Percentiles rank a stretch among this genome's conserved stretches.
Conservation (phyloP, 2,329 filamentous ascomycete genomes). For the Bertia moriformis region DNA sequence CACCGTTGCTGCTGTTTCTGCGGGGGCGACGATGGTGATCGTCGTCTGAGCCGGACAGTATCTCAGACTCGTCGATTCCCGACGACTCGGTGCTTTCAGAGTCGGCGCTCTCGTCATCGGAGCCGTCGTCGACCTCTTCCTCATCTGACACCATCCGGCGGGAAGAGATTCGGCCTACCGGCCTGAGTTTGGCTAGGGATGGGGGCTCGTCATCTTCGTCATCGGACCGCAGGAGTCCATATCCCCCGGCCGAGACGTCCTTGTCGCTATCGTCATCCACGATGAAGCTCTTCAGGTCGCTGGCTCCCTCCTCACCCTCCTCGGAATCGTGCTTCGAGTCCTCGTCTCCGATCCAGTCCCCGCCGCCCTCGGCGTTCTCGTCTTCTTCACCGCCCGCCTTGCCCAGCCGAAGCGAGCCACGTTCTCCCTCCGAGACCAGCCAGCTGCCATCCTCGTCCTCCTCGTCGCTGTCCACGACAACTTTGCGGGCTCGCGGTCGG, state of each 20-base stretch:
- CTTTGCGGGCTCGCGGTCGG: slow-evolving; percentile 19
- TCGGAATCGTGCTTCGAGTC: slow-evolving; percentile 48
- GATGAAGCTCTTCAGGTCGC: slow-evolving; percentile 38
- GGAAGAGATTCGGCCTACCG: not conserved
- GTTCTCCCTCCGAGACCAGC: slow-evolving; percentile 60
- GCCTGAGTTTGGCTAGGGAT: not conserved
- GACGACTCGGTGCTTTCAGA: slow-evolving; percentile 7
- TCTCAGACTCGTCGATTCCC: slow-evolving; percentile 23
- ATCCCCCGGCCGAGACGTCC: slow-evolving; percentile 8
- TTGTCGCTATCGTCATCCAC: slow-evolving; percentile 34
- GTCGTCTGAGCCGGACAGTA: slow-evolving; percentile 24
- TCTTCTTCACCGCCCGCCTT: slow-evolving; percentile 75
- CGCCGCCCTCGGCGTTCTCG: slow-evolving; percentile 74
- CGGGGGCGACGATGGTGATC: slow-evolving; percentile 16
- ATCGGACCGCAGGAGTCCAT: not conserved
- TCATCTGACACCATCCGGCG: slow-evolving; percentile 3
- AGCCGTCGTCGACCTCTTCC: slow-evolving; percentile 12
- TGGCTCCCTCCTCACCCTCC: slow-evolving; percentile 34
- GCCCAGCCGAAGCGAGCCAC: slow-evolving; percentile 44
- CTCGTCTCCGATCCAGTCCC: slow-evolving; percentile 61
- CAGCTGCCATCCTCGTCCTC: slow-evolving; percentile 62
- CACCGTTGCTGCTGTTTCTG: too few species aligned
- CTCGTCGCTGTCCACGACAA: slow-evolving; percentile 35
- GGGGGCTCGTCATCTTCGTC: not conserved
- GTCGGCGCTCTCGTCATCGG: slow-evolving; percentile 10